Evolutionary conservation across 495 filamentous ascomycete genomes (phyloP).

Genomic region (Polyplosphaeria fusca): DNA sequence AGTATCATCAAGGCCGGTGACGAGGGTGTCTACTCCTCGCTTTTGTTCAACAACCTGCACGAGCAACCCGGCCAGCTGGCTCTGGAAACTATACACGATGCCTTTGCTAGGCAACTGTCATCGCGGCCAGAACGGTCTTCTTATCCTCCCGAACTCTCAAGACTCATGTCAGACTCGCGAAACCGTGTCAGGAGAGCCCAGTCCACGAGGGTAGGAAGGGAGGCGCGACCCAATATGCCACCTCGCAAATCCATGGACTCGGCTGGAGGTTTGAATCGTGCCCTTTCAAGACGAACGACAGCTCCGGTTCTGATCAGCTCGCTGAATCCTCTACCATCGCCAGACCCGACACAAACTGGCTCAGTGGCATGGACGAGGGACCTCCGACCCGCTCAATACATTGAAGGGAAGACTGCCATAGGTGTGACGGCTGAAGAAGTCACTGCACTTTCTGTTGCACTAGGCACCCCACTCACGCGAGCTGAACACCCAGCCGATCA

Average conservation of each 20-base stretch:
- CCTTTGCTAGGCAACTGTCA: constrained; percentile 5
- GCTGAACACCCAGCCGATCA: background rate
- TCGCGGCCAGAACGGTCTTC: constrained; percentile 2
- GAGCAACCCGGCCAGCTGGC: background rate
- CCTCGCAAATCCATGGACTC: constrained; percentile 11
- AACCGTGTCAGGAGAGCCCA: background rate
- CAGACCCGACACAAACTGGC: background rate
- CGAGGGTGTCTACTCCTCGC: constrained; percentile 21
- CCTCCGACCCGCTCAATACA: constrained; percentile 7
- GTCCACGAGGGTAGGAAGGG: background rate
- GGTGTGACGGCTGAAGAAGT: constrained; percentile 7
- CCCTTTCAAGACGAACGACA: constrained; percentile 4
- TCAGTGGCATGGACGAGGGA: background rate
- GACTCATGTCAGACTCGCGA: background rate
- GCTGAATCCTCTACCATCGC: background rate
- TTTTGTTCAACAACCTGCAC: constrained; percentile 12
- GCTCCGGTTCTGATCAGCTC: constrained; percentile 1
- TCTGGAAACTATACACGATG: constrained; percentile 4
- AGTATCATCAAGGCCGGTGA: constrained; percentile 24
- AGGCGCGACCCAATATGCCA: background rate
- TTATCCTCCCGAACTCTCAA: constrained; percentile 7
- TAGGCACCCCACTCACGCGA: background rate
- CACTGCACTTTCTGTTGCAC: constrained; percentile 4
- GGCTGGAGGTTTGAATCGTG: constrained; percentile 7
- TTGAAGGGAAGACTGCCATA: constrained; percentile 3